phyloP scores from a whole-genome alignment of 164 flowering plant genomes.

The Hamamelis virginiana region DNA sequence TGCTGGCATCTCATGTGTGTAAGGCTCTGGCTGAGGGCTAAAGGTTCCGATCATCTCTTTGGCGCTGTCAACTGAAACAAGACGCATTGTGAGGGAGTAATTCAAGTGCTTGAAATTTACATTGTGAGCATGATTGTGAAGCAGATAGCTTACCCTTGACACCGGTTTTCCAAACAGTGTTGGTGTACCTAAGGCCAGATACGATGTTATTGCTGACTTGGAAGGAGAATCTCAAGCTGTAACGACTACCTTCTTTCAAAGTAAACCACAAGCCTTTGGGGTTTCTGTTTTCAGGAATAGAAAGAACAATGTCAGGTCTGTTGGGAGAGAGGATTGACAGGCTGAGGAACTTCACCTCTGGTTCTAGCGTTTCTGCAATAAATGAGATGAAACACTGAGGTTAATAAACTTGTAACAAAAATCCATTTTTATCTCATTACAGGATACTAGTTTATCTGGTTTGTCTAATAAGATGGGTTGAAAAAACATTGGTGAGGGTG shows the following conservation, averaged over 20 bases:
- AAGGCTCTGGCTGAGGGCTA: conserved; percentile 66
- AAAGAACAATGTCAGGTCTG: conserved; percentile 51
- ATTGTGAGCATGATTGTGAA: neutral
- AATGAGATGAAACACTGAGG: too few relatives aligned
- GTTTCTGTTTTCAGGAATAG: conserved; percentile 44
- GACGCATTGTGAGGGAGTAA: neutral
- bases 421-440: too few relatives aligned
- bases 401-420: too few relatives aligned
- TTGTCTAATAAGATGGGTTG: neutral
- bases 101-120: neutral
- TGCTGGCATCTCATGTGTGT: conserved; percentile 55
- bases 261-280: conserved; percentile 60
- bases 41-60: conserved; percentile 75
- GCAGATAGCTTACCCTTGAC: conserved; percentile 41
- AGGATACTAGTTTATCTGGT: too few relatives aligned
- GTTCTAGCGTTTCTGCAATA: conserved; percentile 50
- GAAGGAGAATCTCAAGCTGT: conserved; percentile 52
- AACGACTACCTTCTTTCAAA: conserved; percentile 61
- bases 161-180: conserved; percentile 70
- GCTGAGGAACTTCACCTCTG: conserved; percentile 55
- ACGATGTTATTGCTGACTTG: conserved; percentile 62
- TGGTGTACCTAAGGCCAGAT: conserved; percentile 58
- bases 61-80: conserved; percentile 56
- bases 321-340: conserved; percentile 53
- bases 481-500: neutral